Conservation (phyloP, 129 eudicot genomes). For the Erigeron canadensis region DNA sequence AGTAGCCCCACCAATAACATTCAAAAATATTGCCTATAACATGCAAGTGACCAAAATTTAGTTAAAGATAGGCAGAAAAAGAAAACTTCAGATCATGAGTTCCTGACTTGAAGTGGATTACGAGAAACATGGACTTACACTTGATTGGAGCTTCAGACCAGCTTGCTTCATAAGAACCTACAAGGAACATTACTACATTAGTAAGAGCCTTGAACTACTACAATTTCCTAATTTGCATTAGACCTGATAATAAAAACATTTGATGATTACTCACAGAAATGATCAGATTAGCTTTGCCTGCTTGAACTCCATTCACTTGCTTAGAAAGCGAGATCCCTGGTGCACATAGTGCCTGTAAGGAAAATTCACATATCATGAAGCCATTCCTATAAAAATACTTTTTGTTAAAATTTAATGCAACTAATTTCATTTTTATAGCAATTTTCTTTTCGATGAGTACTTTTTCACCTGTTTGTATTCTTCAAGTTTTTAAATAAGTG, state of each 20-base stretch:
- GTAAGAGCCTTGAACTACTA: background rate
- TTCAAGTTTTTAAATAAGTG: background rate
- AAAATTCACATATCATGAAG: background rate
- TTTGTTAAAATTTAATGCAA: background rate
- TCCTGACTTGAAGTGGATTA: background rate
- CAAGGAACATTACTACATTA: constrained; percentile 15
- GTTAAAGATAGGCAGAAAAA: constrained; percentile 1
- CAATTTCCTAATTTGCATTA: constrained; percentile 15
- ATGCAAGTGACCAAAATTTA: constrained; percentile 4
- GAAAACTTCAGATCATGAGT: background rate
- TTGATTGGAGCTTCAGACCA: constrained; percentile 80
- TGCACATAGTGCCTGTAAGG: constrained; percentile 75
- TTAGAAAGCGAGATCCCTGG: constrained; percentile 47
- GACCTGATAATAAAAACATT: background rate
- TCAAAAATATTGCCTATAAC: constrained; percentile 66
- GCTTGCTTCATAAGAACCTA: constrained; percentile 97
- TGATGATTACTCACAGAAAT: constrained; percentile 68
- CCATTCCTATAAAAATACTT: background rate
- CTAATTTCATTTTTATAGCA: background rate
- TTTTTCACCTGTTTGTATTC: background rate
- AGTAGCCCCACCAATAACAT: constrained; percentile 71
- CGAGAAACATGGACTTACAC: constrained; percentile 44
- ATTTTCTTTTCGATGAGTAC: background rate
- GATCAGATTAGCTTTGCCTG: constrained; percentile 86
- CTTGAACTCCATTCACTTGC: constrained; percentile 82